A percentile compares a stretch with the other conserved stretches of the same genome.
Evolutionary conservation across 257 asterid genomes (phyloP).

Genomic region (Cordia subcordata): DNA sequence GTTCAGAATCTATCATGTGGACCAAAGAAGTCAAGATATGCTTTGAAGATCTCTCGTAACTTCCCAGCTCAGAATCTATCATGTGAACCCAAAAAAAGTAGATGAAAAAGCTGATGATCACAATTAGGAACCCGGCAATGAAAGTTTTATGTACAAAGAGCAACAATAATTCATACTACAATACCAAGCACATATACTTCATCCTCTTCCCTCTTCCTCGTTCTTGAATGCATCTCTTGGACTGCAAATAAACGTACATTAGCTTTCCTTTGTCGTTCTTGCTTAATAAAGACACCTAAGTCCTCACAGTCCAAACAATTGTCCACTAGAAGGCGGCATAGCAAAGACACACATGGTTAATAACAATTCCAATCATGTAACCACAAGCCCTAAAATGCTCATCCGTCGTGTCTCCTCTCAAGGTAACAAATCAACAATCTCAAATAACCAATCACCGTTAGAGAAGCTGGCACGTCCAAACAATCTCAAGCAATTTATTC

Average conservation of each 20-base stretch:
- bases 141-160: too few species aligned
- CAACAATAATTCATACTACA: too few species aligned
- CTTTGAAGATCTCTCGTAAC: too few species aligned
- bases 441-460: slow-evolving; percentile 12
- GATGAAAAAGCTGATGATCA: too few species aligned
- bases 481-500: neutral
- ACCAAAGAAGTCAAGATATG: too few species aligned
- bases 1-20: too few species aligned
- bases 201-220: too few species aligned
- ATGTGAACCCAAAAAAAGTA: too few species aligned
- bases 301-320: neutral
- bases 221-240: too few species aligned
- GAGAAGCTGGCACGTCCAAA: neutral
- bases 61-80: too few species aligned
- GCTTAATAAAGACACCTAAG: neutral
- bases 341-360: neutral
- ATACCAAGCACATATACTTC: too few species aligned
- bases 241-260: neutral
- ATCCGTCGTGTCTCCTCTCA: neutral
- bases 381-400: neutral
- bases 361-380: neutral
- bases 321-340: neutral
- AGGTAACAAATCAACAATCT: neutral
- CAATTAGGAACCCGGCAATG: too few species aligned
- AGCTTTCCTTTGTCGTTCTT: neutral